Evolutionary conservation across 805 yeast species (phyloP).

Genomic region (Candida incommunis): DNA sequence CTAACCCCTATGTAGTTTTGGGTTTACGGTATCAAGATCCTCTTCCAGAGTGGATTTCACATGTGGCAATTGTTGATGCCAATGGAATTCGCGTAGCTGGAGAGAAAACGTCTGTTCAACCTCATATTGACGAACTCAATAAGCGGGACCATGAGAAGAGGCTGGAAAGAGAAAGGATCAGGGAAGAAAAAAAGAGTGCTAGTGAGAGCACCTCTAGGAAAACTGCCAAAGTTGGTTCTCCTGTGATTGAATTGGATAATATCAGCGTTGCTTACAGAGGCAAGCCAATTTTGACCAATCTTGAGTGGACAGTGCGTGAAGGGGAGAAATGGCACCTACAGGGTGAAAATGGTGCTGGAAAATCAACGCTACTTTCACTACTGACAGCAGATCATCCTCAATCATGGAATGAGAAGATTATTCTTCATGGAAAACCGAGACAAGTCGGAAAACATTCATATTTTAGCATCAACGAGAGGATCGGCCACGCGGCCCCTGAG

Average conservation of each 20-base stretch:
- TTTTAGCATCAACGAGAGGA: slow-evolving; percentile 61
- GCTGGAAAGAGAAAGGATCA: slow-evolving; percentile 4
- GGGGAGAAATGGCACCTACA: slow-evolving; percentile 82
- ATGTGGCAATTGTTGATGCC: slow-evolving; percentile 47
- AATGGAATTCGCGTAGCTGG: slow-evolving; percentile 44
- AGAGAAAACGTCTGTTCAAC: slow-evolving; percentile 16
- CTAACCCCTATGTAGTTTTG: slow-evolving; percentile 42
- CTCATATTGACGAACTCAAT: slow-evolving; percentile 12
- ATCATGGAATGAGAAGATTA: slow-evolving; percentile 67
- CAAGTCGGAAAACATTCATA: slow-evolving; percentile 63
- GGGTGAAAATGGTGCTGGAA: slow-evolving; percentile 89
- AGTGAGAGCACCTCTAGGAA: slow-evolving; percentile 1
- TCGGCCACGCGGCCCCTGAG: slow-evolving; percentile 88
- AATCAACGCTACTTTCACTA: slow-evolving; percentile 72
- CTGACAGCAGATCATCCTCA: slow-evolving; percentile 95
- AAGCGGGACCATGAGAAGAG: slow-evolving; percentile 12
- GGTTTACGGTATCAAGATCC: slow-evolving; percentile 69
- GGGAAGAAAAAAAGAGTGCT: slow-evolving; percentile 3
- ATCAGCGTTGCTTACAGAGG: slow-evolving; percentile 58
- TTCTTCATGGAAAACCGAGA: slow-evolving; percentile 51
- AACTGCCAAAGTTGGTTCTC: slow-evolving; percentile 2
- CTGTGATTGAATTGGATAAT: slow-evolving; percentile 38
- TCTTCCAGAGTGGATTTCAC: slow-evolving; percentile 69
- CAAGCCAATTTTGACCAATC: slow-evolving; percentile 39
- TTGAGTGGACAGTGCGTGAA: slow-evolving; percentile 49